Conservation (phyloP, 1,284 basidiomycete genomes). For the Quambalaria eucalypti region DNA sequence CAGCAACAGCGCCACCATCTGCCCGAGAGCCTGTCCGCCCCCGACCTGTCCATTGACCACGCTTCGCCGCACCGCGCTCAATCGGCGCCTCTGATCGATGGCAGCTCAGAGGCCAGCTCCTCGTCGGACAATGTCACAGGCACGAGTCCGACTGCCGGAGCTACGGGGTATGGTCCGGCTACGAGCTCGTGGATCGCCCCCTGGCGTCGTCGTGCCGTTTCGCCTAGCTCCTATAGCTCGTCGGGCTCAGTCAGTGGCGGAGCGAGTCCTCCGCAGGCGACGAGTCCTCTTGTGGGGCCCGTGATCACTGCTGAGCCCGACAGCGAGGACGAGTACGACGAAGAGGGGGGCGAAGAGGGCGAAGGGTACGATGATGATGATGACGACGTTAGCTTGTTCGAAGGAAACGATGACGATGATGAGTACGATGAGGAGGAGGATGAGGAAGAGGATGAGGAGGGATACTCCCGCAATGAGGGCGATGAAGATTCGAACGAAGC, state of each 20-base stretch:
- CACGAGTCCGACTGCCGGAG: not conserved
- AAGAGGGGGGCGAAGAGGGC: conserved; percentile 10
- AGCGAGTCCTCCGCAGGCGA: conserved; percentile 8
- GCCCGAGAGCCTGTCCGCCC: conserved; percentile 3
- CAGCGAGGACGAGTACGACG: conserved; percentile 2
- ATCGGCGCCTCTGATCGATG: not conserved
- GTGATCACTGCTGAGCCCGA: conserved; percentile 11
- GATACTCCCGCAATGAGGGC: not conserved
- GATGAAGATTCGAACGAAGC: not conserved
- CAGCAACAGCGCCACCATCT: not conserved
- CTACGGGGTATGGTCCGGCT: conserved; percentile 6
- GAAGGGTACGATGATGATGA: conserved; percentile 8
- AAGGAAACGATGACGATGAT: conserved; percentile 5
- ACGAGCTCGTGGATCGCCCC: conserved; percentile 18
- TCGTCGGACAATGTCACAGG: too few relatives aligned
- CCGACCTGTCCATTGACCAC: not conserved
- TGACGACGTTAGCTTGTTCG: conserved; percentile 8
- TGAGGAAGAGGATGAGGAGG: conserved; percentile 17
- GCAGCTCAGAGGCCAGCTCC: conserved; percentile 7
- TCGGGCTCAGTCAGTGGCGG: not conserved
- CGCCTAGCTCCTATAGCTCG: conserved; percentile 6
- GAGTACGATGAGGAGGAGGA: conserved; percentile 6
- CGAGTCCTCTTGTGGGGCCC: conserved; percentile 24
- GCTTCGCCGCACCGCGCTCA: not conserved
- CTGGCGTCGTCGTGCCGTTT: conserved; percentile 22